Evolutionary conservation across 495 filamentous ascomycete species (phyloP), one percentile per base, ranked within the genome.

Genomic region (Aspergillus sclerotioniger): DNA sequence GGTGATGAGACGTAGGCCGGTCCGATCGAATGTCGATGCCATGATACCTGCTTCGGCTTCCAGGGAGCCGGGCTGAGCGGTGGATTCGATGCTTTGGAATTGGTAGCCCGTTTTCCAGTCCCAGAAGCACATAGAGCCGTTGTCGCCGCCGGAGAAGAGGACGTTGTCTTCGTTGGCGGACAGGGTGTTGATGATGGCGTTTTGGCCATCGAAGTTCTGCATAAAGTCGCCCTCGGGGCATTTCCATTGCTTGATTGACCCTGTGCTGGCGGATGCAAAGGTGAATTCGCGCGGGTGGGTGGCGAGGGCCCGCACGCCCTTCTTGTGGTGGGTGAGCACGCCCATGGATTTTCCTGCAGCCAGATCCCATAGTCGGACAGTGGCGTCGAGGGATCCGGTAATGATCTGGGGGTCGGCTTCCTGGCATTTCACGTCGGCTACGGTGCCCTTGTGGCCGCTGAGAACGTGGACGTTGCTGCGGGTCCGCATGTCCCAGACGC

Each of bases 401-500:
- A 99, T 95, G 63, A 99, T 84, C 70, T 99, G 95, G 0, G 95
- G 95, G 69, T 99, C 95, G 7, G 90, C 90, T 75, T 96, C 94
- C 74, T 99, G 95, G 63, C 91, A 96, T 60, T 91, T 88, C 25
- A 98, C 78, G 62, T 90, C 87, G 8, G 94, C 85, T 13, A 98
- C 87, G 1, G 95, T 97, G 37, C 87, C 87, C 54, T 87, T 90
- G 76, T 99, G 95, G 12, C 95, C 94, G 8, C 84, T 80, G 8
- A 99, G 77, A 47, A 98, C 95, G 76, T 98, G 95, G 57, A 98
- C 85, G 68, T 99, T 98, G 76, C 85, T 90, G 54, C 94, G 78
- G 1, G 94, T 98, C 16, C 95, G 85, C 95, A 99, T 98, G 67
- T 99, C 95, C 95, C 95, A 99, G 5, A 99, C 92, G 60, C 95